Percentiles rank a stretch among this genome's conserved stretches.
Conservation (phyloP, 495 filamentous ascomycete genomes). For the Aspergillus sclerotioniger region DNA sequence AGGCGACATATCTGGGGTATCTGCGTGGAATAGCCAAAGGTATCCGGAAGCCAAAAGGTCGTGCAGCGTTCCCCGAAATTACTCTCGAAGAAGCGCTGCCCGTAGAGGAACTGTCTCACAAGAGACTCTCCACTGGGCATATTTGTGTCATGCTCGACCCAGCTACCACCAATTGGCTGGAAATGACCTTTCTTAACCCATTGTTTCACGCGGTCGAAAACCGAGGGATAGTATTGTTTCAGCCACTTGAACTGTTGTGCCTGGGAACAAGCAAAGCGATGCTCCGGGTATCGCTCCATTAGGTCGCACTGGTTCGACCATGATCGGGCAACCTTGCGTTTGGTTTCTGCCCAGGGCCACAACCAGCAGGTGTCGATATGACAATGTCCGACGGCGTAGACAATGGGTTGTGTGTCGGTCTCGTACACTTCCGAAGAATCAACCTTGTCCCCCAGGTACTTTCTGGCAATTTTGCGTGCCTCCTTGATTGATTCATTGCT, state of each 20-base stretch:
- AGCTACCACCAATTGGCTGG: constrained; percentile 93
- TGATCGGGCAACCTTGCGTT: constrained; percentile 91
- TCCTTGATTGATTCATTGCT: constrained; percentile 72
- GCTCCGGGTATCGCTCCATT: constrained; percentile 91
- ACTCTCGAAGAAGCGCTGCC: constrained; percentile 91
- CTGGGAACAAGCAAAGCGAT: constrained; percentile 86
- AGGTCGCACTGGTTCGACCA: constrained; percentile 96
- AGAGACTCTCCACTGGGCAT: constrained; percentile 93
- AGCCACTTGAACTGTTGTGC: constrained; percentile 99
- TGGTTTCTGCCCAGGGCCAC: constrained; percentile 99
- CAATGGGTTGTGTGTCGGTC: constrained; percentile 65
- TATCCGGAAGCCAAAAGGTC: constrained; percentile 98
- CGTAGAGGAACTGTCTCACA: constrained; percentile 91
- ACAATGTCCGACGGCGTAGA: constrained; percentile 90
- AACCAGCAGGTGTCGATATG: constrained; percentile 98
- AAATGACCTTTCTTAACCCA: constrained; percentile 90
- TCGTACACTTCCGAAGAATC: constrained; percentile 84
- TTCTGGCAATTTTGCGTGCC: constrained; percentile 74
- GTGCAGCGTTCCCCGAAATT: constrained; percentile 83
- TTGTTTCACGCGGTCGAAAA: constrained; percentile 83
- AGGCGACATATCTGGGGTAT: constrained; percentile 89
- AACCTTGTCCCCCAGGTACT: constrained; percentile 77
- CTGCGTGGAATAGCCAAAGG: constrained; percentile 94
- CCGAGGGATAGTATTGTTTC: constrained; percentile 79
- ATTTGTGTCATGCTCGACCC: constrained; percentile 99